A percentile compares a stretch with the other conserved stretches of the same genome.
Evolutionary conservation across 192 early-diverging fungal genomes (phyloP).

Genomic region (Glomus cerebriforme): DNA sequence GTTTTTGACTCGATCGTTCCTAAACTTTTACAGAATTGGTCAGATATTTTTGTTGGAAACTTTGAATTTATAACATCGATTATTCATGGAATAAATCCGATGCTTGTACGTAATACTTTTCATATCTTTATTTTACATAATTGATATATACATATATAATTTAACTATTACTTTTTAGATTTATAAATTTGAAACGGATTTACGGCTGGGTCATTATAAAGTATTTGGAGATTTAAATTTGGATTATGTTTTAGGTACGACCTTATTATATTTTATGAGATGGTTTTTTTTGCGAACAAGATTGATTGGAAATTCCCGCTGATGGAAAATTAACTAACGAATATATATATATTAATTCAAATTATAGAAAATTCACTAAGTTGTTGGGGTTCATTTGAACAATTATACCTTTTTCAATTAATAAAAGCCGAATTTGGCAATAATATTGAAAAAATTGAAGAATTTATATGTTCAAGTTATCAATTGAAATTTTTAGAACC

Average conservation of each 20-base stretch:
- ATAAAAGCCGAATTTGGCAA: background rate
- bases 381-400: slow-evolving; percentile 14
- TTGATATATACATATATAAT: background rate
- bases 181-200: slow-evolving; percentile 18
- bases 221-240: background rate
- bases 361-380: slow-evolving; percentile 1
- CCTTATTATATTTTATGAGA: background rate
- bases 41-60: background rate
- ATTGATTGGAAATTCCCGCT: too few relatives aligned
- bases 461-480: background rate
- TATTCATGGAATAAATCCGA: background rate
- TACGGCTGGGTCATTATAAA: background rate
- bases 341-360: background rate
- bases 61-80: background rate
- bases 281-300: background rate
- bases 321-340: too few relatives aligned
- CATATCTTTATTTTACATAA: background rate
- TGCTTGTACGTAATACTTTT: background rate
- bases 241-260: background rate
- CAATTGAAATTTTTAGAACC: background rate
- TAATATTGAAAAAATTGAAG: background rate
- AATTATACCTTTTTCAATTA: slow-evolving; percentile 2
- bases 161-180: background rate
- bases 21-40: background rate
- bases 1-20: slow-evolving; percentile 7